A percentile compares a stretch with the other conserved stretches of the same genome.
phyloP scores from a whole-genome alignment of 2,329 filamentous ascomycete genomes.

The Immersiporthe knoxdaviesiana region DNA sequence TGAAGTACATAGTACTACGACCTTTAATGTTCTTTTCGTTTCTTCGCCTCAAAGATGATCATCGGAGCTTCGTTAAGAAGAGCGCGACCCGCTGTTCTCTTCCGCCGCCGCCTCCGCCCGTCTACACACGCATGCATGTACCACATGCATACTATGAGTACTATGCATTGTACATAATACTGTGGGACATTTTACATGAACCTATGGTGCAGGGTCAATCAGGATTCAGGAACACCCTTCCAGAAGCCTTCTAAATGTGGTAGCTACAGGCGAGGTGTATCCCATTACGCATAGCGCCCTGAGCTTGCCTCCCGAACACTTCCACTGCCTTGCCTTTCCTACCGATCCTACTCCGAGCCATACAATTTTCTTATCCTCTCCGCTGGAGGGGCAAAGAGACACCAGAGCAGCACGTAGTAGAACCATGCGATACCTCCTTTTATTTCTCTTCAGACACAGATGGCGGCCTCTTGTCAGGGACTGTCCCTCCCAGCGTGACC shows the following conservation, averaged over 20 bases:
- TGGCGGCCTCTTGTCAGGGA: neutral
- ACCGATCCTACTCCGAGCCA: neutral
- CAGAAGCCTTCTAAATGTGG: slow-evolving; percentile 10
- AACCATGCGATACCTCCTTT: neutral
- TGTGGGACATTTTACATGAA: neutral
- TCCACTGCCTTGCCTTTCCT: neutral
- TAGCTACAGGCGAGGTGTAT: neutral
- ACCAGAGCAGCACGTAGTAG: neutral
- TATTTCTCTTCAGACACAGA: neutral
- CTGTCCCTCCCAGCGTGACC: neutral
- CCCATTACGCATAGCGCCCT: neutral
- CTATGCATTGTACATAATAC: no score
- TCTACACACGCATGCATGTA: neutral
- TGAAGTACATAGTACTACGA: no score
- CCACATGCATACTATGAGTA: no score
- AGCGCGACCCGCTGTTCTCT: neutral
- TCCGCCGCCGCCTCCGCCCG: neutral
- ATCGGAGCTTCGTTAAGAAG: neutral
- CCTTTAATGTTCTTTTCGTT: neutral
- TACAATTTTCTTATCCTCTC: neutral
- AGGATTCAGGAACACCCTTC: neutral
- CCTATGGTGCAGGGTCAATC: neutral
- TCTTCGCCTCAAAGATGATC: neutral
- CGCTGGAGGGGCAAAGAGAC: neutral
- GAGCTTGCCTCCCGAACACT: neutral